Percentiles rank a stretch among this genome's conserved stretches.
phyloP scores from a whole-genome alignment of 2,329 filamentous ascomycete genomes.

The Cladophialophora bantiana region DNA sequence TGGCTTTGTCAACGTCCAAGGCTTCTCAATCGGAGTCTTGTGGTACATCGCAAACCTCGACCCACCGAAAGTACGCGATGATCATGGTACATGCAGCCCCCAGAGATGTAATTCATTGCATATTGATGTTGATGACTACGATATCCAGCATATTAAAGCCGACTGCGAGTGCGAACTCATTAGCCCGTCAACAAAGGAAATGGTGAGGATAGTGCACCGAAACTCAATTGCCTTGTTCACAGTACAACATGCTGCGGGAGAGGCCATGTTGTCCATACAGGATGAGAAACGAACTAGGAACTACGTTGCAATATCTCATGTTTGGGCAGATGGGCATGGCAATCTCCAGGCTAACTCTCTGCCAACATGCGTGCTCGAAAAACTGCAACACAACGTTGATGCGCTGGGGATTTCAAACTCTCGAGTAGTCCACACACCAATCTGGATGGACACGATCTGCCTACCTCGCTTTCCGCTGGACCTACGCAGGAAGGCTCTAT shows the following conservation, averaged over 20 bases:
- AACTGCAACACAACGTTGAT: slow-evolving; percentile 18
- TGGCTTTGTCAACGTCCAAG: neutral
- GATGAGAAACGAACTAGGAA: too few species aligned
- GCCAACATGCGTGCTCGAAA: slow-evolving; percentile 35
- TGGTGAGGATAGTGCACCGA: slow-evolving; percentile 1
- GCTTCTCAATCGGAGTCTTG: slow-evolving; percentile 9
- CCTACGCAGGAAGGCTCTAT: slow-evolving; percentile 22
- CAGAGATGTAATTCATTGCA: slow-evolving; percentile 10
- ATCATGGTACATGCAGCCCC: slow-evolving; percentile 7
- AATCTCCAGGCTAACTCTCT: slow-evolving; percentile 35
- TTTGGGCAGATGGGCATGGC: slow-evolving; percentile 39
- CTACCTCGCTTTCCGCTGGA: slow-evolving; percentile 27
- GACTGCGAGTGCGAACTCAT: slow-evolving; percentile 4
- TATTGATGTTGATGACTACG: neutral
- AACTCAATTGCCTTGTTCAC: slow-evolving; percentile 7
- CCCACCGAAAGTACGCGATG: slow-evolving; percentile 1
- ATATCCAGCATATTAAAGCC: slow-evolving; percentile 3
- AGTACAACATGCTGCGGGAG: neutral
- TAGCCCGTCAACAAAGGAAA: slow-evolving; percentile 2
- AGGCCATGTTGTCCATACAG: too few species aligned
- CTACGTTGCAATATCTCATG: slow-evolving; percentile 38
- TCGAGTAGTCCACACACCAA: slow-evolving; percentile 24
- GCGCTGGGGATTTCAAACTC: slow-evolving; percentile 15
- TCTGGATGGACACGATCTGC: slow-evolving; percentile 41
- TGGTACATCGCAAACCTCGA: slow-evolving; percentile 19